Percentiles rank a stretch among this genome's conserved stretches.
phyloP scores from a whole-genome alignment of 2,329 filamentous ascomycete genomes.

The Microdochium bolleyi region DNA sequence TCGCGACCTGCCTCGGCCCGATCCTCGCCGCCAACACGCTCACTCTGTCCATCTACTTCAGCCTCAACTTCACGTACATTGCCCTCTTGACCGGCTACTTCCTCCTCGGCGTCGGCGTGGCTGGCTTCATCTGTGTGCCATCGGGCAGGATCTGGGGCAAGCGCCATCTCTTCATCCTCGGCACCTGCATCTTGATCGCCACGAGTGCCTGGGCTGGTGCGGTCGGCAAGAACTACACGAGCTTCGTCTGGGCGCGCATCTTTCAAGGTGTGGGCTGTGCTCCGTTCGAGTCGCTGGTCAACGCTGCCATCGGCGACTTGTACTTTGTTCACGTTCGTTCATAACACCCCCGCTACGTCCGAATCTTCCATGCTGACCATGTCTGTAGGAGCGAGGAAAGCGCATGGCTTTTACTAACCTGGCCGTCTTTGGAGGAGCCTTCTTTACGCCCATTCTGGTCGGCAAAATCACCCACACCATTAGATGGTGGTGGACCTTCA shows the following conservation, averaged over 20 bases:
- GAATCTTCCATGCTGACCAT: conserved; percentile 1
- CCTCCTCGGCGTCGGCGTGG: conserved; percentile 72
- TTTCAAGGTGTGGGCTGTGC: conserved; percentile 82
- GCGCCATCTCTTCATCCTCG: conserved; percentile 76
- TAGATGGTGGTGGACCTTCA: conserved; percentile 84
- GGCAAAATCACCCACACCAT: conserved; percentile 73
- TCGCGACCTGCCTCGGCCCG: conserved; percentile 77
- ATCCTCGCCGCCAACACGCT: conserved; percentile 85
- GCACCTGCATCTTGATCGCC: conserved; percentile 63
- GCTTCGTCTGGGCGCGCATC: conserved; percentile 69
- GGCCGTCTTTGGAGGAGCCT: conserved; percentile 47
- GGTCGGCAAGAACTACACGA: conserved; percentile 58
- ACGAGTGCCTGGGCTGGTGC: conserved; percentile 74
- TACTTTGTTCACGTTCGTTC: conserved; percentile 67
- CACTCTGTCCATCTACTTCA: conserved; percentile 62
- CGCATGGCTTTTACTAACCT: conserved; percentile 74
- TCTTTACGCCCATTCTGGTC: conserved; percentile 77
- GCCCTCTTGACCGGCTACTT: conserved; percentile 84
- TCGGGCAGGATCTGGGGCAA: conserved; percentile 89
- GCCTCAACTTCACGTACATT: conserved; percentile 60
- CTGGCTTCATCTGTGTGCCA: conserved; percentile 79
- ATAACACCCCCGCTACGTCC: background rate
- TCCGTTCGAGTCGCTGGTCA: conserved; percentile 85
- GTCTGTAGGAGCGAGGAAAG: conserved; percentile 63
- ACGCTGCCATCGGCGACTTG: conserved; percentile 80